These are phyloP conservation scores for Gryganskiella cystojenkinii DNA, from an alignment of 192 early-diverging fungal species.

Conservation along the genomic window DNA sequence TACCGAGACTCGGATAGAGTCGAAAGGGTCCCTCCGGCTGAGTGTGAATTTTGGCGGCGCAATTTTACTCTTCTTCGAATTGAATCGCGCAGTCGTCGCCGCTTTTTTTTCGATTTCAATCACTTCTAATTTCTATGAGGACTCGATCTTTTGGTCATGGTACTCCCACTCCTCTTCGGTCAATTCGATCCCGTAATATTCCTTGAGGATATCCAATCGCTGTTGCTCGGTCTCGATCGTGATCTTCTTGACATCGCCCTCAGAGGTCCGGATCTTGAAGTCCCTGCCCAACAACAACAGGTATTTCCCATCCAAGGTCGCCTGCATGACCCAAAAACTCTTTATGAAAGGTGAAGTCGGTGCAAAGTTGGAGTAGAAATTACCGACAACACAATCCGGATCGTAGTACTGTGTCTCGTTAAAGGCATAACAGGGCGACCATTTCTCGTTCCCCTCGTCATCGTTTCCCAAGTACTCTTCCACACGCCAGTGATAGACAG, in stretches of 20 bases:
- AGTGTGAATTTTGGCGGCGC: too few relatives aligned
- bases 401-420: slow-evolving; percentile 19
- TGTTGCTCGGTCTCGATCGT: slow-evolving; percentile 21
- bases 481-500: slow-evolving; percentile 14
- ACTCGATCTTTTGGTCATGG: slow-evolving; percentile 16
- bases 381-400: slow-evolving; percentile 1
- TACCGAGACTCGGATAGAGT: too few relatives aligned
- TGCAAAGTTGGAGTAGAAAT: slow-evolving; percentile 13
- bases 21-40: too few relatives aligned
- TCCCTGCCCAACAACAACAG: neutral
- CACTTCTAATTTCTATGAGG: too few relatives aligned
- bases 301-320: slow-evolving; percentile 15
- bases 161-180: slow-evolving; percentile 27
- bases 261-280: slow-evolving; percentile 10
- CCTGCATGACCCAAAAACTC: slow-evolving; percentile 25
- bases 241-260: slow-evolving; percentile 6
- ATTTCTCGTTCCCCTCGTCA: slow-evolving; percentile 4
- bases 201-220: slow-evolving; percentile 13
- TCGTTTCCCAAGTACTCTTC: slow-evolving; percentile 15
- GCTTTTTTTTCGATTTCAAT: too few relatives aligned
- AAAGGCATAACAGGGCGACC: slow-evolving; percentile 19
- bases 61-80: too few relatives aligned
- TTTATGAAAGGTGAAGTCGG: slow-evolving; percentile 11
- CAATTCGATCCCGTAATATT: slow-evolving; percentile 28
- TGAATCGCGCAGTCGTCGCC: too few relatives aligned